phyloP scores from a whole-genome alignment of 2,329 filamentous ascomycete genomes.

The Phaeosphaeriaceae sp. region DNA sequence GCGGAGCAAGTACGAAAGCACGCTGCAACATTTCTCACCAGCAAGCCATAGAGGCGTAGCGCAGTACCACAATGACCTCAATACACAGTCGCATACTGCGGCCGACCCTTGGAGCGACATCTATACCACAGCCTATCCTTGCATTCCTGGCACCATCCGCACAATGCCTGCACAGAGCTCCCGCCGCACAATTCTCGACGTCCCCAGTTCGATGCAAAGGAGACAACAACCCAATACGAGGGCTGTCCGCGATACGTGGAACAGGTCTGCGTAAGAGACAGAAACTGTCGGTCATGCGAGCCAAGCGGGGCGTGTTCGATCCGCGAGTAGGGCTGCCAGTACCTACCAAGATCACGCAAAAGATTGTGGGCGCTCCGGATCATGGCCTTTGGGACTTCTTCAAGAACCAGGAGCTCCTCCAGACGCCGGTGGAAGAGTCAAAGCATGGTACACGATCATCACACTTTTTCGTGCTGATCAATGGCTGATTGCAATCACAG shows the following conservation, averaged over 20 bases:
- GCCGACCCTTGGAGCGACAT: constrained; percentile 23
- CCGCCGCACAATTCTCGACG: constrained; percentile 62
- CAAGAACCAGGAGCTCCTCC: constrained; percentile 70
- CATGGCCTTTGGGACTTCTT: constrained; percentile 97
- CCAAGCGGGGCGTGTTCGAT: constrained; percentile 53
- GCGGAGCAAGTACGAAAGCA: neutral
- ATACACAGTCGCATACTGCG: constrained; percentile 36
- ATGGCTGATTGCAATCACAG: constrained; percentile 43
- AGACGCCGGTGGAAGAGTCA: constrained; percentile 73
- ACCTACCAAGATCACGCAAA: constrained; percentile 54
- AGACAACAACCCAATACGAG: constrained; percentile 81
- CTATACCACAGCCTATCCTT: constrained; percentile 28
- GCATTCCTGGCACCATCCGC: constrained; percentile 35
- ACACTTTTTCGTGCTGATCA: neutral
- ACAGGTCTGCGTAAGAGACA: constrained; percentile 72
- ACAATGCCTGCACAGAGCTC: constrained; percentile 26
- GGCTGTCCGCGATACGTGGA: constrained; percentile 79
- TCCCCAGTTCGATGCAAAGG: constrained; percentile 61
- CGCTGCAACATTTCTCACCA: neutral
- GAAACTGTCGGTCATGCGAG: constrained; percentile 74
- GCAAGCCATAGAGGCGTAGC: neutral
- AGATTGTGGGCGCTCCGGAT: constrained; percentile 68
- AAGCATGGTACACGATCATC: constrained; percentile 65
- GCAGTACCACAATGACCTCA: constrained; percentile 36
- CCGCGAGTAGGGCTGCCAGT: constrained; percentile 41